phyloP scores from a whole-genome alignment of 305 asterid species.

The Rubia tinctorum region DNA sequence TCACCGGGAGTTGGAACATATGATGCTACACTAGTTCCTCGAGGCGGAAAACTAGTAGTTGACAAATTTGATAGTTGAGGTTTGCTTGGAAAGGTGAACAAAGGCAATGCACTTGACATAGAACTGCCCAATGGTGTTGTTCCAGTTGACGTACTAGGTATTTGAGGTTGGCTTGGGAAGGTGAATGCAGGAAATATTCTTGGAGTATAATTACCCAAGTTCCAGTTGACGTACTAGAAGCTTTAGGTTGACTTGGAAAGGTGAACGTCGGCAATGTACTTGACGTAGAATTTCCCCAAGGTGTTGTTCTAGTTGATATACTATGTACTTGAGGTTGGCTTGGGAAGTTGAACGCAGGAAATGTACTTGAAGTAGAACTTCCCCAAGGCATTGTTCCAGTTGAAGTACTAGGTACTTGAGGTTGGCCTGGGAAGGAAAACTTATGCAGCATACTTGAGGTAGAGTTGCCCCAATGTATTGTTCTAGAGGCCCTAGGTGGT shows the following conservation, averaged over 20 bases:
- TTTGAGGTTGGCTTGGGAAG: background rate
- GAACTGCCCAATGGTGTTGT: background rate
- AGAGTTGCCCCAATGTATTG: too few species aligned
- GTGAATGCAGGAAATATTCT: background rate
- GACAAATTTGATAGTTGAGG: background rate
- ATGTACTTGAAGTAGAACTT: background rate
- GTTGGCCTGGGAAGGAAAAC: too few species aligned
- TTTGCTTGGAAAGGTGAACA: too few species aligned
- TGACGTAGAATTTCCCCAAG: too few species aligned
- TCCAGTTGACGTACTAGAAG: too few species aligned
- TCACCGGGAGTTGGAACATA: background rate
- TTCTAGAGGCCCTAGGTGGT: background rate
- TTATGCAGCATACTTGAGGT: too few species aligned
- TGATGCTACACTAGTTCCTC: constrained; percentile 13
- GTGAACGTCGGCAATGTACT: too few species aligned
- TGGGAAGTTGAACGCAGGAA: too few species aligned
- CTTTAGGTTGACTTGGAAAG: too few species aligned
- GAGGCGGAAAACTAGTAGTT: background rate
- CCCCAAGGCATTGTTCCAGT: background rate
- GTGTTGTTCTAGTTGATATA: too few species aligned
- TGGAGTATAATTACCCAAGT: background rate
- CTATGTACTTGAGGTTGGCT: too few species aligned
- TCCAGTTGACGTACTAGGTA: background rate
- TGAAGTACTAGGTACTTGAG: too few species aligned
- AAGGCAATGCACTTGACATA: background rate